Conservation (phyloP, 225 moss, liverwort and hornwort species). For the Neckera pumila region DNA sequence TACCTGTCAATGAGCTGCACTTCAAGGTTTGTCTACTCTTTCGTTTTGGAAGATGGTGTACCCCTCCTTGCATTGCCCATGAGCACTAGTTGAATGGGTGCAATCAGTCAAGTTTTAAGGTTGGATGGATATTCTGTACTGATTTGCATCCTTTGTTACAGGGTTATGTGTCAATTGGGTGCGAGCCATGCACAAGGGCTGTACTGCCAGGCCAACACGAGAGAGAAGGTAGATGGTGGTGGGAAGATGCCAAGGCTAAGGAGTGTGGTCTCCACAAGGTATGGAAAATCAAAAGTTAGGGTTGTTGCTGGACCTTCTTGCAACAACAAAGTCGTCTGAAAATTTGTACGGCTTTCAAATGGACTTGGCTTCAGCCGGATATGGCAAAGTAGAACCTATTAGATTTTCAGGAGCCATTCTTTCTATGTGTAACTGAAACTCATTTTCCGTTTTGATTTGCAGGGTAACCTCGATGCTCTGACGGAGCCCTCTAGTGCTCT, state of each 20-base stretch:
- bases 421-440: neutral
- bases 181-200: constrained; percentile 89
- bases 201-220: constrained; percentile 94
- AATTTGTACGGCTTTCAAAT: neutral
- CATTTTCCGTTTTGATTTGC: neutral
- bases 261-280: constrained; percentile 98
- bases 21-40: constrained; percentile 34
- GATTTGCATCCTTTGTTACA: constrained; percentile 1
- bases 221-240: constrained; percentile 99
- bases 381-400: neutral
- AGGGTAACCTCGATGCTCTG: constrained; percentile 58
- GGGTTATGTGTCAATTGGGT: constrained; percentile 94
- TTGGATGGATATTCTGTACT: neutral
- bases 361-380: neutral
- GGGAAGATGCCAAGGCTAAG: constrained; percentile 95
- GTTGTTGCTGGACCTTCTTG: neutral
- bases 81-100: neutral
- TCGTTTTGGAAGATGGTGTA: neutral
- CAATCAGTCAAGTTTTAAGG: neutral
- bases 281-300: neutral
- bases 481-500: constrained; percentile 3
- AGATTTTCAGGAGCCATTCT: neutral
- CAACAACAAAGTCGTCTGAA: neutral
- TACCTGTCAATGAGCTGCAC: constrained; percentile 82
- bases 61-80: neutral